phyloP scores from a whole-genome alignment of 2,329 filamentous ascomycete genomes.

The Sporothrix luriei region DNA sequence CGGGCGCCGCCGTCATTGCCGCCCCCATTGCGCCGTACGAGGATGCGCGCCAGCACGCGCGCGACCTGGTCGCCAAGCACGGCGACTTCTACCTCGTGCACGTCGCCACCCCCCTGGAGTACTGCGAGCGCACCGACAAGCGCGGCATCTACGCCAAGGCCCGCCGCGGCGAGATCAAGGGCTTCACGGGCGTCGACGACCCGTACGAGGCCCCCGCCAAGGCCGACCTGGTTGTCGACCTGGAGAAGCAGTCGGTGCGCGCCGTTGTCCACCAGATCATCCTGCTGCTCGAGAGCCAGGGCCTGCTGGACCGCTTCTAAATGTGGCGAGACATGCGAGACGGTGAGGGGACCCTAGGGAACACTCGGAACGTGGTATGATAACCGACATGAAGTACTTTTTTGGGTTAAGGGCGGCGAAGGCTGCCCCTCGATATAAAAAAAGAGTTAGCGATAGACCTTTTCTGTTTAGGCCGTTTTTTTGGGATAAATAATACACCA shows the following conservation, averaged over 20 bases:
- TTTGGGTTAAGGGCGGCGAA: background rate
- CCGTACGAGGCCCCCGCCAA: slow-evolving; percentile 86
- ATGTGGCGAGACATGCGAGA: background rate
- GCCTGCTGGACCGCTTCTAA: slow-evolving; percentile 74
- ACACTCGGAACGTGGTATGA: background rate
- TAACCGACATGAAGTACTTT: background rate
- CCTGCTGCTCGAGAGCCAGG: slow-evolving; percentile 84
- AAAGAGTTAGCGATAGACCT: slow-evolving; percentile 28
- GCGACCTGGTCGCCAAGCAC: slow-evolving; percentile 82
- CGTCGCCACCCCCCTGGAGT: slow-evolving; percentile 88
- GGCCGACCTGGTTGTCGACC: slow-evolving; percentile 81
- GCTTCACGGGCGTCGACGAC: slow-evolving; percentile 97
- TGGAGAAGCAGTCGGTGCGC: slow-evolving; percentile 83
- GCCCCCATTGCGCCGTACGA: slow-evolving; percentile 96
- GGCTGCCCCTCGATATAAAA: background rate
- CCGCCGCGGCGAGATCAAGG: slow-evolving; percentile 87
- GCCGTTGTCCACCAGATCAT: slow-evolving; percentile 97
- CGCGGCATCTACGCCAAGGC: slow-evolving; percentile 85
- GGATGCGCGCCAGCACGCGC: slow-evolving; percentile 71
- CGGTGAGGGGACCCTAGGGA: background rate
- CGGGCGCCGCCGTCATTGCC: slow-evolving; percentile 92
- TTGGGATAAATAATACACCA: slow-evolving; percentile 19
- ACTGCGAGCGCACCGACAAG: slow-evolving; percentile 94
- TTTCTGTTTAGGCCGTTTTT: slow-evolving; percentile 9
- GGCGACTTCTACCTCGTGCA: slow-evolving; percentile 95